A percentile compares a stretch with the other conserved stretches of the same genome.
phyloP scores from a whole-genome alignment of 2,329 filamentous ascomycete species.

The Colletotrichum musae region DNA sequence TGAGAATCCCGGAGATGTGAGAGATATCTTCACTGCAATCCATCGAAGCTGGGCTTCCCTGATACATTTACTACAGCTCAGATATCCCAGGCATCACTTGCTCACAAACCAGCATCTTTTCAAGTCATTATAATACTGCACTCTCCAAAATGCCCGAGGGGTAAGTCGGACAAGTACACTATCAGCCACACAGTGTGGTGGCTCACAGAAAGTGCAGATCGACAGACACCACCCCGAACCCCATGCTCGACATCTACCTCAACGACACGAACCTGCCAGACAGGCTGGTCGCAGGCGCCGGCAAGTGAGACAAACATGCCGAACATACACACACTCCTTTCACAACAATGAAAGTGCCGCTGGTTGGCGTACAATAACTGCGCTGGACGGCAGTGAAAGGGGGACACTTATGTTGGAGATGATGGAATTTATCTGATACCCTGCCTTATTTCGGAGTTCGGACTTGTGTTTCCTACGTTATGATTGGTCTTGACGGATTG shows the following conservation, averaged over 20 bases:
- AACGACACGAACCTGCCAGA: neutral
- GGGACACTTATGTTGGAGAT: neutral
- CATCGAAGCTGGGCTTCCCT: slow-evolving; percentile 21
- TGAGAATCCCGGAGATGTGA: neutral
- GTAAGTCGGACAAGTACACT: neutral
- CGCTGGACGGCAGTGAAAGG: neutral
- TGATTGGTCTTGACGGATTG: neutral
- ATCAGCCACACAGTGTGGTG: too few species aligned
- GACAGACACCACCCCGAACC: neutral
- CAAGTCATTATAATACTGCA: neutral
- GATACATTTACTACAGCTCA: neutral
- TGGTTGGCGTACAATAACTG: neutral
- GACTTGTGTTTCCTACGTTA: neutral
- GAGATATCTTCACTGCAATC: neutral
- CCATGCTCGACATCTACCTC: neutral
- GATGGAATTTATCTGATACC: neutral
- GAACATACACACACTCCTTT: too few species aligned
- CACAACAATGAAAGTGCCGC: neutral
- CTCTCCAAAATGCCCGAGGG: neutral
- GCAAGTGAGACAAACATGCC: neutral
- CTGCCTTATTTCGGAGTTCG: neutral
- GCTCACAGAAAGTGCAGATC: neutral
- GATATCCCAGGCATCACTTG: neutral
- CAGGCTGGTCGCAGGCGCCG: neutral
- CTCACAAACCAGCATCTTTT: neutral